Evolutionary conservation across 192 early-diverging fungal species (phyloP), one percentile per base, ranked within the genome.

Genomic region (Mortierella hygrophila): DNA sequence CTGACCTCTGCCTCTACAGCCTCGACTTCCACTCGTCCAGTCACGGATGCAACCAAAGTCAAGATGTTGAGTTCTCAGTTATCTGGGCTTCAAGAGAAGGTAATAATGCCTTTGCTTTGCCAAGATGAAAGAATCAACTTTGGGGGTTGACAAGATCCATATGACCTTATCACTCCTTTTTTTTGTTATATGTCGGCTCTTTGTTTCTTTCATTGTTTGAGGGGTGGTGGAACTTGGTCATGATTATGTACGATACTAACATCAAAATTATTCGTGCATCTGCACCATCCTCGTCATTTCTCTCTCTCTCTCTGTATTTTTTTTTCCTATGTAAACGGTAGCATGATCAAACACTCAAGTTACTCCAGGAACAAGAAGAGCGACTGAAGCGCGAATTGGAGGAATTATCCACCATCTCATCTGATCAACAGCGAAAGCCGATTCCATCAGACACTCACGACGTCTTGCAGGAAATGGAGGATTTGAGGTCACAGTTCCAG

Each of bases 341-440:
- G 84, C 84, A 86, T 78, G 84, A 81, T 68, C 72, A 86, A 72
- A 86, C 84, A 6, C 79, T 86, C 21, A 80, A 77, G 41, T 72
- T 86, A 16, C 75, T 86, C 3, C 84, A 86, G 63, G 84, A 86
- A 60, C 84, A 86, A 70, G 84, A 86, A 49, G 84, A 80, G 37
- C 78, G 84, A 8, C 76, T 86, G 75, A 86, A 75, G 65, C 40
- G 60, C 11, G 75, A 86, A 54, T 52, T 86, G 9, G 84, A 80
- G 68, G 84, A 86, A 47, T 49, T 86, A 1, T 40, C 79, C 2
- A 38, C 68, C n/a, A 18, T 78, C 1, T 76, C 79, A 46, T 65
- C 60, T 1, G 84, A 86, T 55, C 78, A 68, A 1, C 57, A 86
- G 37, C 78, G 84, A 15, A 81, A 81, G 40, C 84, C 84, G 15